Evolutionary conservation across 2,329 filamentous ascomycete species (phyloP).

Genomic region (Aspergillus sp.): DNA sequence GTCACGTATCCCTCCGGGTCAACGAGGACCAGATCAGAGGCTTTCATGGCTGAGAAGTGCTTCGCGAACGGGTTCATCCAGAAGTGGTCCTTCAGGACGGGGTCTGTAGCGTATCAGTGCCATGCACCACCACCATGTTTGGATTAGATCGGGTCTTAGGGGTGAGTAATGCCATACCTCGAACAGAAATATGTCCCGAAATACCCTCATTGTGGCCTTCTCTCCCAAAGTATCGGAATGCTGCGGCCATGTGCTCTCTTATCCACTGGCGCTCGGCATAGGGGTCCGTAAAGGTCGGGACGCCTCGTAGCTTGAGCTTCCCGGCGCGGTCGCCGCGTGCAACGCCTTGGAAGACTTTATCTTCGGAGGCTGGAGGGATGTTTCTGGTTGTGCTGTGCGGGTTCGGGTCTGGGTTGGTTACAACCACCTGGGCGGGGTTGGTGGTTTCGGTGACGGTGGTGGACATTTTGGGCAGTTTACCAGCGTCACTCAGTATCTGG

Average conservation of each 20-base stretch:
- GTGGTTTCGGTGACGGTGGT: constrained; percentile 15
- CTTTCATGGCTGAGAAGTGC: constrained; percentile 44
- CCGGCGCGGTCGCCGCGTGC: constrained; percentile 39
- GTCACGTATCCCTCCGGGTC: constrained; percentile 42
- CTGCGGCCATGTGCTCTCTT: constrained; percentile 50
- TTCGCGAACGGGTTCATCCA: constrained; percentile 43
- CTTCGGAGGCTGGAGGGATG: constrained; percentile 24
- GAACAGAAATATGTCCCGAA: constrained; percentile 44
- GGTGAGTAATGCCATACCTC: constrained; percentile 23
- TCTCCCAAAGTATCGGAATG: constrained; percentile 43
- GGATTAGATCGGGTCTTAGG: too few relatives aligned
- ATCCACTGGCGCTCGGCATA: constrained; percentile 52
- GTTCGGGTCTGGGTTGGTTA: constrained; percentile 6
- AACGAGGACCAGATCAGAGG: constrained; percentile 42
- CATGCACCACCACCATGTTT: too few relatives aligned
- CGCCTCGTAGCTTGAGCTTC: constrained; percentile 36
- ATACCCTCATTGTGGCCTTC: constrained; percentile 42
- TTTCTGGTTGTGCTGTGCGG: background rate
- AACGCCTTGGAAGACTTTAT: constrained; percentile 32
- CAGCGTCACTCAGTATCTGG: background rate
- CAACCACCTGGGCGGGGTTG: constrained; percentile 6
- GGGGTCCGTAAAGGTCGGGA: constrained; percentile 42
- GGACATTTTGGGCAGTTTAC: constrained; percentile 4
- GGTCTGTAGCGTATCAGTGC: constrained; percentile 23
- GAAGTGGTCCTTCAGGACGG: constrained; percentile 39